phyloP scores from a whole-genome alignment of 345 rosid genomes.

The Citrus hindsii region DNA sequence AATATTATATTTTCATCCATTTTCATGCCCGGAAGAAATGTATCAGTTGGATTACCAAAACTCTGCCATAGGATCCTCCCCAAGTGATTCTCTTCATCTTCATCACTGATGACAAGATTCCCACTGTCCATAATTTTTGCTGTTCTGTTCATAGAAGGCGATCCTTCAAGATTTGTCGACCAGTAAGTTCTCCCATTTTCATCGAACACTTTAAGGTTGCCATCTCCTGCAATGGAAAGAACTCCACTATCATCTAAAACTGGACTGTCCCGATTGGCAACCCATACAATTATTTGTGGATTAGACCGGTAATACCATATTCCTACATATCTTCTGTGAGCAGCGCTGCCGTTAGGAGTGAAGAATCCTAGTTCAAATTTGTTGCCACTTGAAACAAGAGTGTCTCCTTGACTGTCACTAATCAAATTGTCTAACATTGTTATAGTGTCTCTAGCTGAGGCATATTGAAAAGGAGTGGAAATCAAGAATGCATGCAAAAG shows the following conservation, averaged over 20 bases:
- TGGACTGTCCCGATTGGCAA: slow-evolving; percentile 41
- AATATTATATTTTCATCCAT: slow-evolving; percentile 32
- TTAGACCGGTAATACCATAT: slow-evolving; percentile 34
- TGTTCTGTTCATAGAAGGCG: slow-evolving; percentile 1
- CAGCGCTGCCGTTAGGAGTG: slow-evolving; percentile 32
- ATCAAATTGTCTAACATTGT: slow-evolving; percentile 25
- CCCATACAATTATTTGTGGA: slow-evolving; percentile 39
- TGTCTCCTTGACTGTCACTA: slow-evolving; percentile 29
- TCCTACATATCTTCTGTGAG: slow-evolving; percentile 35
- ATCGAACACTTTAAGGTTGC: slow-evolving; percentile 30
- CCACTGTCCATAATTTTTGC: slow-evolving; percentile 36
- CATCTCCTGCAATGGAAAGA: slow-evolving; percentile 22
- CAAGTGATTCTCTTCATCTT: slow-evolving; percentile 6
- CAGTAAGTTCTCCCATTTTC: slow-evolving; percentile 24
- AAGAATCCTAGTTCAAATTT: slow-evolving; percentile 49
- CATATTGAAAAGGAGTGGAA: slow-evolving; percentile 12
- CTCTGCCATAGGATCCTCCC: slow-evolving; percentile 34
- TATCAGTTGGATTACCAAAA: slow-evolving; percentile 49
- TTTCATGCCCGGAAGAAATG: slow-evolving; percentile 61
- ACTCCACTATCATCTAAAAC: slow-evolving; percentile 3
- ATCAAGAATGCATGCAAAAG: slow-evolving; percentile 1
- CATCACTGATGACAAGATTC: slow-evolving; percentile 35
- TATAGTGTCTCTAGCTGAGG: slow-evolving; percentile 26
- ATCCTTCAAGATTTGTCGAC: slow-evolving; percentile 13
- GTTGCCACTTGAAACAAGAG: slow-evolving; percentile 31